Evolutionary conservation across 1,284 basidiomycete species (phyloP), one percentile per base, ranked within the genome.

Genomic region (Naganishia sp.): DNA sequence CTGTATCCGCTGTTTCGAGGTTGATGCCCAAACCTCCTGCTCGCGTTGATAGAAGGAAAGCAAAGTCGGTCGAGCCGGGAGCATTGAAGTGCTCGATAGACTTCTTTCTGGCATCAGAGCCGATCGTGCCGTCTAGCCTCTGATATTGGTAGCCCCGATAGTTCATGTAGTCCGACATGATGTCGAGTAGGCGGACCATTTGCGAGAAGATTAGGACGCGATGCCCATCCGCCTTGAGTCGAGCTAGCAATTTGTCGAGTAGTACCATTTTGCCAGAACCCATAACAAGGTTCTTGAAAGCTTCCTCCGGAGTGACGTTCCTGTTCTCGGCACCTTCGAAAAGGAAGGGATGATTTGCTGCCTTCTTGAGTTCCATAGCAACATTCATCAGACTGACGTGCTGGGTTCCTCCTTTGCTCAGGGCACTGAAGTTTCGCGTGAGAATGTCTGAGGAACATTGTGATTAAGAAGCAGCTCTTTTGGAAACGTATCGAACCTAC

Each of bases 21-120:
- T 99, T 99, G 85, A 99, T 99, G 69, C 96, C 96, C 52, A 99
- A 84, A 60, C 96, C 96, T 74, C 96, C 96, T 45, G 96, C 96
- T 69, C 96, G 88, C 17, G 96, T 99, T 17, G 94, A 97, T 11
- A 99, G 84, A 71, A 99, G 79, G 79, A 88, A 92, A 6, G 90
- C 88, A 73, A 90, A 85, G 70, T 89, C 89, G 0, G 89, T 90
- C 78, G 81, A 89, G 25, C 83, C 85, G 15, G 86, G 86, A 3
- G 87, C 84, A 73, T 90, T 90, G 81, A 88, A 90, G 73, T 89
- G 87, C 70, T 88, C 87, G 71, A 90, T 90, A 13, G 87, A 85
- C 80, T 88, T 88, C 80, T 97, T 96, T 60, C 96, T 85, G 41
- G 88, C 85, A 67, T 90, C 89, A 4, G 87, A 88, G 3, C 87